Base-by-base conservation (phyloP, 805 yeast genomes). In the Diddensiella caesifluorescens region DNA sequence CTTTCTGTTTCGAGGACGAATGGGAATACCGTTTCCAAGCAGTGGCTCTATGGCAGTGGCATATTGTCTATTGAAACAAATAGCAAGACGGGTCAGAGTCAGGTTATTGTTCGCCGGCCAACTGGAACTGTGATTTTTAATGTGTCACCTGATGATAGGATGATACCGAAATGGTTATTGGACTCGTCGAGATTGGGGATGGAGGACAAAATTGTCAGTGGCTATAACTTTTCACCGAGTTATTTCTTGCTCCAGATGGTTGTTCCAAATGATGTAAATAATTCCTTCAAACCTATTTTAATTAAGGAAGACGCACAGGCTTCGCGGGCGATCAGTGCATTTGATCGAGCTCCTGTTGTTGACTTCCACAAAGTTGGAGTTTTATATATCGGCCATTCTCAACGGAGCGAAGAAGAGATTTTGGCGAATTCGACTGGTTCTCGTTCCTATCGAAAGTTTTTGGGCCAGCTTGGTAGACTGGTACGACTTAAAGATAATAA, bases 281-380 rank as follows among this genome's bases (percentile, higher is more conserved):
- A 52, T 4, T 41, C 52, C 3, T 39, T 55, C 2, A 70, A 68
- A 47, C 83, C 83, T 2, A 48, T 76, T 3, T 71, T 77, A 2
- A 57, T 80, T 6, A 67, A 73, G 4, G 73, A 73, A 21, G 82
- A 76, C 40, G 48, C 69, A 12, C 48, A 68, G 56, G 59, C 69
- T 12, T 51, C 56, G 1, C 67, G 83, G 22, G 83, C 89, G 0
- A 55, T 87, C 15, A 59, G 71, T 4, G 69, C 78, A 13, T 67
- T 87, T 45, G 95, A 86, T 53, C 63, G 88, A 13, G 77, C 83
- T 1, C 94, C 95, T 0, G 78, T 80, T 4, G 82, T 83, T 3
- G 83, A 80, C 35, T 80, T 80, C 51, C 86, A 80, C 59, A 87
- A 86, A 56, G 73, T 83, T 29, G 95, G 95, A 1, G 65, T 87